Evolutionary conservation across 176 grass and related monocot species (phyloP).

Genomic region (Phoenix dactylifera): DNA sequence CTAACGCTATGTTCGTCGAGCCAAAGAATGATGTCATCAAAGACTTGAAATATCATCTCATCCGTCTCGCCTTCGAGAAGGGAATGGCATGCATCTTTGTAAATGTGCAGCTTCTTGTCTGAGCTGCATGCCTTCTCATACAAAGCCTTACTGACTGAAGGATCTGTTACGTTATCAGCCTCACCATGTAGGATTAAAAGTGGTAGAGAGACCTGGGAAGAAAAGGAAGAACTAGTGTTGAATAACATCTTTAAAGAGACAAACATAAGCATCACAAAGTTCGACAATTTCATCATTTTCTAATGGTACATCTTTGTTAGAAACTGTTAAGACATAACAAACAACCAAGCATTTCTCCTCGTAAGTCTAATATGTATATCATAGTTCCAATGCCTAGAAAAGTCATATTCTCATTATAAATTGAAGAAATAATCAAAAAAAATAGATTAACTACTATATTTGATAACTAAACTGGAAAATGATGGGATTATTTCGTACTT

Average conservation of each 20-base stretch:
- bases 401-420: too few species aligned
- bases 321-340: too few species aligned
- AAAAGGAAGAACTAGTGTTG: neutral
- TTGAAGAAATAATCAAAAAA: too few species aligned
- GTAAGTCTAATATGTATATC: too few species aligned
- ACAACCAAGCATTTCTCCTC: too few species aligned
- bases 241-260: too few species aligned
- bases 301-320: too few species aligned
- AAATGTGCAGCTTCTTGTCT: slow-evolving; percentile 73
- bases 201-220: slow-evolving; percentile 68
- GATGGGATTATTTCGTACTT: slow-evolving; percentile 27
- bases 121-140: slow-evolving; percentile 73
- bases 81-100: slow-evolving; percentile 62
- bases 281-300: too few species aligned
- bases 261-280: too few species aligned
- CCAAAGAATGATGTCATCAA: slow-evolving; percentile 81
- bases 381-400: too few species aligned
- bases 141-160: slow-evolving; percentile 84
- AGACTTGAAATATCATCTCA: slow-evolving; percentile 65
- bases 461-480: slow-evolving; percentile 2
- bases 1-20: slow-evolving; percentile 45
- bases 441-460: neutral
- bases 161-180: slow-evolving; percentile 70
- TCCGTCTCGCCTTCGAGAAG: slow-evolving; percentile 85
- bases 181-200: slow-evolving; percentile 83